Percentiles rank a stretch among this genome's conserved stretches.
Conservation (phyloP, 306 rosid species). For the Malus orientalis region DNA sequence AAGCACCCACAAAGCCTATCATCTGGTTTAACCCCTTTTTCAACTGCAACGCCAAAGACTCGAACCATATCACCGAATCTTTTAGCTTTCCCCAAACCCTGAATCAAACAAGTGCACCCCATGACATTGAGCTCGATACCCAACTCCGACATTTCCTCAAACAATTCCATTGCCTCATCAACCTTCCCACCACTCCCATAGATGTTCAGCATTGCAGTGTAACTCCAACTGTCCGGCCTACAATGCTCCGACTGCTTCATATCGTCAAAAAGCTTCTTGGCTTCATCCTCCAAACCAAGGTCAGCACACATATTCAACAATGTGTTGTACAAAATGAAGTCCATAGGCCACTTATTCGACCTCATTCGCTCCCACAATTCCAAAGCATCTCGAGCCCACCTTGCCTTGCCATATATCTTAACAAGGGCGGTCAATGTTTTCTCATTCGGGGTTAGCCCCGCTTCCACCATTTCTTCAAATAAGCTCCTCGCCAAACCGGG, state of each 20-base stretch:
- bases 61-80: constrained; percentile 53
- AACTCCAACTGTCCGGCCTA: constrained; percentile 77
- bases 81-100: constrained; percentile 80
- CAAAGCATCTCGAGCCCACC: constrained; percentile 83
- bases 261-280: constrained; percentile 67
- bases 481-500: constrained; percentile 83
- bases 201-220: constrained; percentile 90
- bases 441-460: constrained; percentile 67
- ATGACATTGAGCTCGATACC: constrained; percentile 75
- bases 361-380: constrained; percentile 78
- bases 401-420: constrained; percentile 87
- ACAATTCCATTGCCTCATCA: constrained; percentile 57
- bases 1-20: constrained; percentile 83
- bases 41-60: constrained; percentile 48
- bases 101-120: constrained; percentile 95
- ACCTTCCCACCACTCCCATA: constrained; percentile 75
- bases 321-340: constrained; percentile 73
- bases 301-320: constrained; percentile 96
- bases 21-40: constrained; percentile 65
- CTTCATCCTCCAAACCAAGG: constrained; percentile 79
- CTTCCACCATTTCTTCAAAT: constrained; percentile 76
- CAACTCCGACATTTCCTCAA: constrained; percentile 62
- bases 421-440: constrained; percentile 74
- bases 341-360: constrained; percentile 74
- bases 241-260: constrained; percentile 60